Base-by-base conservation (phyloP, 257 asterid genomes). In the Coffea eugenioides region DNA sequence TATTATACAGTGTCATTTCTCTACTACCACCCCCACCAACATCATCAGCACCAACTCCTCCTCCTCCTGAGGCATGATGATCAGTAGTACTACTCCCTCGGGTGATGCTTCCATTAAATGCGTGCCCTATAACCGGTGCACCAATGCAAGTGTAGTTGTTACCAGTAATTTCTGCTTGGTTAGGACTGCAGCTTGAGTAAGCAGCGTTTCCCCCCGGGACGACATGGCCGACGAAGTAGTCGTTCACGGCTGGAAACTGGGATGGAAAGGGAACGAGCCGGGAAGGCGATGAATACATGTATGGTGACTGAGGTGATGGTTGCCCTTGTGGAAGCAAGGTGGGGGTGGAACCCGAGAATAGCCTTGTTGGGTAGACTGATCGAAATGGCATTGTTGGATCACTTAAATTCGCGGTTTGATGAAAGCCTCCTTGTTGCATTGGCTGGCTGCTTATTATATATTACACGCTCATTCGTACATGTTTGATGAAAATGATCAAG, bases 121-220 rank as follows among this genome's bases (percentile, higher is more conserved):
- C 91, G 16, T 77, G 90, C 41, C 90, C 91, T 73, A 64, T 8
- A 8, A 92, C 90, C 69, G 98, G 97, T 3, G 94, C 97, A 6
- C 98, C 98, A 23, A 94, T 80, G 90, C 97, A 92, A 43, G 98
- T 90, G 87, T 94, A 91, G 69, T 82, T 91, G 69, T 82, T 91
- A 13, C 12, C 78, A 15, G 6, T 16, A 5, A 69, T 80, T 27
- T 87, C 88, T 6, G 74, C 39, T 68, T 2, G 88, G 46, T 2
- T 76, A 18, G 39, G 81, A 25, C 56, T 76, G 46, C 84, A 83
- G 79, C 77, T 80, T 1, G 88, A 49, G 71, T 57, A 80, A 49
- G 73, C 9, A 43, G 80, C 54, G 80, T 39, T 76, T 51, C 80
- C 48, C 0, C 80, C 57, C 0, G 93, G 80, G 69, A 94, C 75